A percentile compares a stretch with the other conserved stretches of the same genome.
Conservation (phyloP, 495 filamentous ascomycete genomes). For the Aspergillus indologenus region DNA sequence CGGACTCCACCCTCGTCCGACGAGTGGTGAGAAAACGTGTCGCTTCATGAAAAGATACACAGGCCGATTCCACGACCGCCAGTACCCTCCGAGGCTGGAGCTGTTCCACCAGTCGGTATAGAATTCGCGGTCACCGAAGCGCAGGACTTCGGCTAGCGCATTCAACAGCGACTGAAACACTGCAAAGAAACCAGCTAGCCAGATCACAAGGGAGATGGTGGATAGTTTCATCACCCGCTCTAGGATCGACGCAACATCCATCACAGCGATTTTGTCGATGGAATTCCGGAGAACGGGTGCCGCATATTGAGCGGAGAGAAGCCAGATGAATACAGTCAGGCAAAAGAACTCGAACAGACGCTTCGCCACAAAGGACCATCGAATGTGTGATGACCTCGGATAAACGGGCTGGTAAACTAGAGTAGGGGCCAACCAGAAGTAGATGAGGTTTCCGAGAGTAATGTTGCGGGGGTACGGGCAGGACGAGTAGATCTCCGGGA, state of each 20-base stretch:
- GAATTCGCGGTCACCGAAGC: slow-evolving; percentile 89
- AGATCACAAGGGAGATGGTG: slow-evolving; percentile 89
- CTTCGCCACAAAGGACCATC: slow-evolving; percentile 84
- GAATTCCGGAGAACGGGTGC: slow-evolving; percentile 85
- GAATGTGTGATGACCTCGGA: slow-evolving; percentile 70
- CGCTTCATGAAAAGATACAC: slow-evolving; percentile 94
- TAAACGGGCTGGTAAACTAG: slow-evolving; percentile 97
- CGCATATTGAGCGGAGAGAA: slow-evolving; percentile 88
- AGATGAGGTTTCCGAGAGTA: slow-evolving; percentile 77
- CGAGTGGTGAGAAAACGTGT: slow-evolving; percentile 83
- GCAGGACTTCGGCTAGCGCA: slow-evolving; percentile 83
- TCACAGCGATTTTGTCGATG: slow-evolving; percentile 74
- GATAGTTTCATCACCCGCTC: slow-evolving; percentile 93
- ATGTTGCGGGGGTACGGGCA: slow-evolving; percentile 91
- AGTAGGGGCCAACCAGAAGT: slow-evolving; percentile 97
- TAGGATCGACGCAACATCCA: slow-evolving; percentile 76
- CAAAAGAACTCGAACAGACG: slow-evolving; percentile 71
- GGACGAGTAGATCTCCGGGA: slow-evolving; percentile 76
- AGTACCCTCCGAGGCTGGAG: slow-evolving; percentile 79
- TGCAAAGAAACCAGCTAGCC: slow-evolving; percentile 96
- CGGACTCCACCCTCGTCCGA: slow-evolving; percentile 74
- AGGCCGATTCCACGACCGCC: slow-evolving; percentile 96
- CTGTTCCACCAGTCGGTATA: slow-evolving; percentile 99
- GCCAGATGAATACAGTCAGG: slow-evolving; percentile 86
- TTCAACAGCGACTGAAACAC: slow-evolving; percentile 89